These are phyloP conservation scores for Verticillium klebahnii DNA, from an alignment of 2,329 filamentous ascomycete genomes.

Conservation along the genomic window DNA sequence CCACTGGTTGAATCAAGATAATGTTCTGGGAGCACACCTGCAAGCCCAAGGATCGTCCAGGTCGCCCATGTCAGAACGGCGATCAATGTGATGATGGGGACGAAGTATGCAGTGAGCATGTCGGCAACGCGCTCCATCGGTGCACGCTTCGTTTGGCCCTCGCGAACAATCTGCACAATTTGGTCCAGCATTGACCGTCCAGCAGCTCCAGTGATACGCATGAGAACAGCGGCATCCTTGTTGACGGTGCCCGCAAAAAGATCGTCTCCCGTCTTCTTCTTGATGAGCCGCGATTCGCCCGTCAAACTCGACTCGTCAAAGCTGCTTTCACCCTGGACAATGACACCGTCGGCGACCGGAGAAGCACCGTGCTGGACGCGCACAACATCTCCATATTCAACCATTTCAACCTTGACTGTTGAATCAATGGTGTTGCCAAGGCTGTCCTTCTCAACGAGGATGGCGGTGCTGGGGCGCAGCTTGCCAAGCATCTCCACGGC, in stretches of 20 bases:
- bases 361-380: slow-evolving; percentile 74
- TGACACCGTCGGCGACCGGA: slow-evolving; percentile 74
- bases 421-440: slow-evolving; percentile 31
- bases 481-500: slow-evolving; percentile 77
- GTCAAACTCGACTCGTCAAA: slow-evolving; percentile 93
- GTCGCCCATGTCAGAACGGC: slow-evolving; percentile 67
- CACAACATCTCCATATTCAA: slow-evolving; percentile 72
- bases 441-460: slow-evolving; percentile 53
- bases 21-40: slow-evolving; percentile 49
- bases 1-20: slow-evolving; percentile 57
- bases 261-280: slow-evolving; percentile 57
- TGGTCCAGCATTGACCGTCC: slow-evolving; percentile 75
- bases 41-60: slow-evolving; percentile 63
- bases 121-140: slow-evolving; percentile 74
- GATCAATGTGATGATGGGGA: slow-evolving; percentile 65
- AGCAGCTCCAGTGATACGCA: slow-evolving; percentile 59
- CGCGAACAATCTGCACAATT: slow-evolving; percentile 71
- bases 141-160: slow-evolving; percentile 71
- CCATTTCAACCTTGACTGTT: slow-evolving; percentile 56
- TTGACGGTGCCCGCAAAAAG: slow-evolving; percentile 75
- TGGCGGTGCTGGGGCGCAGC: slow-evolving; percentile 71
- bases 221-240: slow-evolving; percentile 56
- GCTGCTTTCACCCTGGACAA: slow-evolving; percentile 57
- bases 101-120: slow-evolving; percentile 69
- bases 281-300: slow-evolving; percentile 65